These are phyloP conservation scores for Atalantia buxifolia DNA, from an alignment of 345 rosid genomes.

Conservation along the genomic window DNA sequence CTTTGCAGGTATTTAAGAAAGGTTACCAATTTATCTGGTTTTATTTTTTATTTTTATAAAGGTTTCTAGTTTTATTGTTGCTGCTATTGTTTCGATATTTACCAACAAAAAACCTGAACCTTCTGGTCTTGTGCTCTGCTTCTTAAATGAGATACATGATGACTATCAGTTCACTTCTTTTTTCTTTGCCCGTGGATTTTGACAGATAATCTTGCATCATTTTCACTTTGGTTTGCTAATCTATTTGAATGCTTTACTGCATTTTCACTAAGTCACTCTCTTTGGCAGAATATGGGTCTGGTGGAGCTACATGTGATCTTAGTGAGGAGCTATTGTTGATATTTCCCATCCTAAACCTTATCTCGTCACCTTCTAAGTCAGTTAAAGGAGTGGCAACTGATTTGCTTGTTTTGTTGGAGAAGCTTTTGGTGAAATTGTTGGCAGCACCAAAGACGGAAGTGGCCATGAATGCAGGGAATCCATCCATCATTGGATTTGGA, in stretches of 20 bases:
- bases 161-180: not conserved
- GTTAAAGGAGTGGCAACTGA: constrained; percentile 71
- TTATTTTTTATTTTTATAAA: not conserved
- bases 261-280: not conserved
- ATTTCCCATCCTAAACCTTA: constrained; percentile 65
- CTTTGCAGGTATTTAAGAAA: not conserved
- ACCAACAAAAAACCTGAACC: not conserved
- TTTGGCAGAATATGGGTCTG: constrained; percentile 39
- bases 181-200: not conserved
- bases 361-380: constrained; percentile 81
- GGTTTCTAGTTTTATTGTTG: not conserved
- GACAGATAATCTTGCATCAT: not conserved
- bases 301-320: constrained; percentile 31
- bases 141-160: not conserved
- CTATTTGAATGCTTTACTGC: not conserved
- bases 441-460: constrained; percentile 42
- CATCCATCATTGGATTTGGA: constrained; percentile 54
- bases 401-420: constrained; percentile 66
- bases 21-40: not conserved
- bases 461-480: constrained; percentile 33
- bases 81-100: not conserved
- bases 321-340: constrained; percentile 65
- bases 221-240: not conserved
- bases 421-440: constrained; percentile 44
- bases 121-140: not conserved